Conservation (phyloP, 495 filamentous ascomycete genomes). For the Cudoniella acicularis region DNA sequence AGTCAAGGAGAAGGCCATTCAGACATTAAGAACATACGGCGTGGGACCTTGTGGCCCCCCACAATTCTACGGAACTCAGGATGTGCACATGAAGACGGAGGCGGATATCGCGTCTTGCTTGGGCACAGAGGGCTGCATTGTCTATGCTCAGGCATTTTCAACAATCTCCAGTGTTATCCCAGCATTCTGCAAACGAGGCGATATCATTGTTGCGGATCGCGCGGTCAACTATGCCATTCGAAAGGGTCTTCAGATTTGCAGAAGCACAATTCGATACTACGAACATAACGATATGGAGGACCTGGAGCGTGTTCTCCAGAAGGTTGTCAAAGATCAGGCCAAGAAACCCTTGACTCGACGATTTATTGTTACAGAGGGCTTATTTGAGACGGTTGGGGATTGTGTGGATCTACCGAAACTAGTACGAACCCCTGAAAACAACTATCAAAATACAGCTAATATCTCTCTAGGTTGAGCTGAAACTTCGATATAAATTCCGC, state of each 20-base stretch:
- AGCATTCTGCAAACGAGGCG: conserved; percentile 92
- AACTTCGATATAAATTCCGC: conserved; percentile 93
- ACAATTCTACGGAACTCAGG: conserved; percentile 97
- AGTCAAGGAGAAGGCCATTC: conserved; percentile 90
- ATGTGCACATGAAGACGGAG: conserved; percentile 97
- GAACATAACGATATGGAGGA: conserved; percentile 96
- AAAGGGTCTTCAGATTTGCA: conserved; percentile 88
- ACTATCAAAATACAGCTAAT: conserved; percentile 13
- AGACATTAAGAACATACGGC: conserved; percentile 89
- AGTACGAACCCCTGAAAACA: conserved; percentile 45
- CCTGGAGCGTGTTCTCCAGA: conserved; percentile 78
- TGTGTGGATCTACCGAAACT: conserved; percentile 79
- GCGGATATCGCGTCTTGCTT: conserved; percentile 87
- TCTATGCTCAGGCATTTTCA: conserved; percentile 93
- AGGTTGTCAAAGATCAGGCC: conserved; percentile 81
- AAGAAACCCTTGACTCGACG: conserved; percentile 82
- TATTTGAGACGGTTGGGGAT: conserved; percentile 90
- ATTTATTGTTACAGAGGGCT: conserved; percentile 94
- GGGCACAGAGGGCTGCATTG: conserved; percentile 80
- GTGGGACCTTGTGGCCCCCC: conserved; percentile 95
- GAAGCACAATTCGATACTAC: conserved; percentile 89
- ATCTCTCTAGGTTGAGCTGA: conserved; percentile 71
- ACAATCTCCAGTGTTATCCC: conserved; percentile 94
- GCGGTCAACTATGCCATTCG: conserved; percentile 92
- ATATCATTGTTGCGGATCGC: conserved; percentile 97